Evolutionary conservation across 2,329 filamentous ascomycete species (phyloP), one percentile per base, ranked within the genome.

Genomic region (Calonectria hongkongensis): DNA sequence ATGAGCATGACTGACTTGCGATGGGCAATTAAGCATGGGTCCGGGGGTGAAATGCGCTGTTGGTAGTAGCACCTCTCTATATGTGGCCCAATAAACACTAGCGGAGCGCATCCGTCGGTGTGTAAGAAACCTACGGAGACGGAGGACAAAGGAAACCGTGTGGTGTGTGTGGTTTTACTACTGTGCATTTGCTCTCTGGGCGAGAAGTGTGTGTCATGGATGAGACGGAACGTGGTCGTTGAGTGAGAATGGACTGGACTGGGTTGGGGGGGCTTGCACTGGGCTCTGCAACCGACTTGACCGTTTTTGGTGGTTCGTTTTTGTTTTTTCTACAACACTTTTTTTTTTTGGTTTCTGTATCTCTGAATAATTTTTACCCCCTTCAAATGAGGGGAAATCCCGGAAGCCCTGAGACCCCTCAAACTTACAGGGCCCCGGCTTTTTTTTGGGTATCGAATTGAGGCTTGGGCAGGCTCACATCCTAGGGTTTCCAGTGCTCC

Each of bases 361-460:
- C 54, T 58, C 54, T 60, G 54, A 60, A 60, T 41, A 60, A 60
- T 60, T 60, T 45, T n/a, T 66, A 50, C 48, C 28, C 18, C 16
- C 25, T 63, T 43, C 43, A 27, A 21, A 15, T 64, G 69, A 71
- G 64, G 64, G 64, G 54, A 66, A 51, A 54, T 50, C 64, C 48
- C 13, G 33, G 47, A 56, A 63, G n/a, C 64, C 64, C 30, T 69
- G 65, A 43, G 41, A 47, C 36, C 39, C 65, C 25, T 62, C 51
- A 41, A 48, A 50, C 66, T 33, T 33, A 25, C 28, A 39, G 21
- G 48, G 56, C 63, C 64, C 54, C 54, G n/a, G 33, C 16, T 15
- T 25, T 60, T 50, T 54, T 63, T 62, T 73, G 73, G 68, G 62
- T 30, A 58, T 68, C 41, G 60, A 71, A 71, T 75, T 77, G 77